Base-by-base conservation (phyloP, 2,329 filamentous ascomycete species). In the Ophiobolus disseminans region DNA sequence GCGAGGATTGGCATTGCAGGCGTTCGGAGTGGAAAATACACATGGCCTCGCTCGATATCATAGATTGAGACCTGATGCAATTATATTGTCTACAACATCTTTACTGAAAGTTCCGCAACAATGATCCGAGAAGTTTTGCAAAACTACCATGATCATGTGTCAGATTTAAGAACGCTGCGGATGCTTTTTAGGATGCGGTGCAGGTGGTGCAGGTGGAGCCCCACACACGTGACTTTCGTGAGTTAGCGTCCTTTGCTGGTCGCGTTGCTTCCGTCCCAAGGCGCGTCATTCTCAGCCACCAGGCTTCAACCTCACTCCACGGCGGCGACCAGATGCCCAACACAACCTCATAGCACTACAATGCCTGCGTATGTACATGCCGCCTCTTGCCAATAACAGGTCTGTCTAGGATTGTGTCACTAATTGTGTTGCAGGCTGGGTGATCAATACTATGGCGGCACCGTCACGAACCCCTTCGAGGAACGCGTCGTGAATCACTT, bases 401-500 rank as follows among this genome's bases (percentile, higher is more conserved):
- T 14, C 16, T 14, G 30, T 14, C 7, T 32, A 8, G 30, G 10
- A 32, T 3, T n/a, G n/a, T n/a, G 11, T 16, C 22, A 22, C 63
- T 72, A 48, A 71, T 37, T 22, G 16, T 30, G 13, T 30, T 28
- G 39, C 54, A 74, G 72, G 40, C 70, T 68, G 43, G 72, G 72
- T 64, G 70, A 72, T 36, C 72, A 74, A 45, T 71, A 73, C 58
- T 54, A 56, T 38, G 62, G 63, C 54, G 58, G 56, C 54, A 59
- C 68, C 55, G 71, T 76, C 45, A 72, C 75, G 54, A 97, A 97
- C 68, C 92, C 92, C 6, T 99, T 94, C 73, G 86, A 90, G 71
- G 88, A 93, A 67, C 84, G 82, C 40, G 84, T 84, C 32, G 82
- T 96, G 22, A 87, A 83, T 42, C 85, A 89, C 68, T 99, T 90